phyloP scores from a whole-genome alignment of 208 protist genomes.

The Naegleria gruberi region DNA sequence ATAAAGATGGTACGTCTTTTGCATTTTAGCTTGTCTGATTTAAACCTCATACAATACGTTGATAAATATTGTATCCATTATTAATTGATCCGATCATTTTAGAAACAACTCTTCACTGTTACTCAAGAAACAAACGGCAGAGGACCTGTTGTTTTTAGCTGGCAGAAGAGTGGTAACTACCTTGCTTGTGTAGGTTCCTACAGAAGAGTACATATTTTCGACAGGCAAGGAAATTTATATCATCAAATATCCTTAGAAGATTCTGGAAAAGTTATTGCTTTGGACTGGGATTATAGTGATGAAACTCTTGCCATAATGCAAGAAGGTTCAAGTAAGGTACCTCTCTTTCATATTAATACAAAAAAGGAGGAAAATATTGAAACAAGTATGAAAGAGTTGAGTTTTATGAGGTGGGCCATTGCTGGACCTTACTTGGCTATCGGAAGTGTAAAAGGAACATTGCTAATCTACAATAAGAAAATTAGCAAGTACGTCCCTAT shows the following conservation, averaged over 20 bases:
- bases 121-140: conserved; percentile 50
- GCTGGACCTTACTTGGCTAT: conserved; percentile 63
- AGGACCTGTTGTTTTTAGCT: conserved; percentile 57
- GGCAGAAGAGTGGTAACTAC: conserved; percentile 55
- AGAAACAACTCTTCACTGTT: conserved; percentile 57
- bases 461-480: conserved; percentile 81
- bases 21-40: too few relatives aligned
- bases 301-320: conserved; percentile 78
- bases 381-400: conserved; percentile 69
- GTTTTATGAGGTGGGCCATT: conserved; percentile 71
- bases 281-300: conserved; percentile 74
- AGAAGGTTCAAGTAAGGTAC: conserved; percentile 49
- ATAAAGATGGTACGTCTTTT: too few relatives aligned
- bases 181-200: conserved; percentile 67
- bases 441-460: conserved; percentile 71
- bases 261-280: conserved; percentile 39
- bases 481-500: conserved; percentile 76
- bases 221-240: conserved; percentile 61
- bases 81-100: not conserved
- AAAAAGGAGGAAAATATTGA: conserved; percentile 64
- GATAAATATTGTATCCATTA: too few relatives aligned
- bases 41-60: too few relatives aligned
- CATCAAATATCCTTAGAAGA: conserved; percentile 59
- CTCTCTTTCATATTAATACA: conserved; percentile 64
- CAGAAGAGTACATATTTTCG: conserved; percentile 61